These are phyloP conservation scores for Singerocomus inundabilis DNA, from an alignment of 1,284 basidiomycete species.

Conservation along the genomic window DNA sequence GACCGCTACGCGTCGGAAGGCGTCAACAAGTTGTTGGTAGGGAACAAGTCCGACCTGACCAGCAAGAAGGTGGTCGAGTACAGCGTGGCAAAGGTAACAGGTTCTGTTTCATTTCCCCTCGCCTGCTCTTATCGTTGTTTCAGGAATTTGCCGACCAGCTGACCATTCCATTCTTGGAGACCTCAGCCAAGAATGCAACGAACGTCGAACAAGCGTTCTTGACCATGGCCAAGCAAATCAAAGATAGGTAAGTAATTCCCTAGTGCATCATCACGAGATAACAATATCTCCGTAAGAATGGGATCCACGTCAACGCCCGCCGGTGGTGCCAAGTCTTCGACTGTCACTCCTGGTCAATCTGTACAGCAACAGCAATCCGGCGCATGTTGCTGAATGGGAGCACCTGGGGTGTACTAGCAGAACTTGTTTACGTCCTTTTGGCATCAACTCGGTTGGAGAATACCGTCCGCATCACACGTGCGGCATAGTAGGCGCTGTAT, in stretches of 20 bases:
- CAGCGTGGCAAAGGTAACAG: constrained; percentile 85
- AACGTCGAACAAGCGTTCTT: constrained; percentile 99
- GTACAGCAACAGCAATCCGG: constrained; percentile 52
- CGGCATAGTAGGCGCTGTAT: constrained; percentile 35
- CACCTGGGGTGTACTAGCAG: constrained; percentile 19
- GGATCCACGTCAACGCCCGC: constrained; percentile 71
- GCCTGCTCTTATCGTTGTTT: constrained; percentile 3
- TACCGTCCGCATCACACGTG: constrained; percentile 31
- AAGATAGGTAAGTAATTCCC: constrained; percentile 71
- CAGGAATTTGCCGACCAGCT: constrained; percentile 97
- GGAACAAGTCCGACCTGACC: constrained; percentile 97
- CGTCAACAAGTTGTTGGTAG: constrained; percentile 96
- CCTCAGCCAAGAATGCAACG: constrained; percentile 97
- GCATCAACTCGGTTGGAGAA: constrained; percentile 17
- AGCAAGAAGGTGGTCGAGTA: constrained; percentile 99
- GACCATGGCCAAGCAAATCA: constrained; percentile 99
- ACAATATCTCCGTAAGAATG: constrained; percentile 51
- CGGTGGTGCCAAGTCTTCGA: constrained; percentile 67
- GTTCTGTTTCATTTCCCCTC: background rate
- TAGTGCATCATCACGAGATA: background rate
- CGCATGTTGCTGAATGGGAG: constrained; percentile 50
- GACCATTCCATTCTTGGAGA: constrained; percentile 96
- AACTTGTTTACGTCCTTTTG: constrained; percentile 14
- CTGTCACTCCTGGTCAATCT: constrained; percentile 50
- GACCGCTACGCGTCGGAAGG: constrained; percentile 99